Conservation (phyloP, 129 eudicot genomes). For the Helianthus annuus region DNA sequence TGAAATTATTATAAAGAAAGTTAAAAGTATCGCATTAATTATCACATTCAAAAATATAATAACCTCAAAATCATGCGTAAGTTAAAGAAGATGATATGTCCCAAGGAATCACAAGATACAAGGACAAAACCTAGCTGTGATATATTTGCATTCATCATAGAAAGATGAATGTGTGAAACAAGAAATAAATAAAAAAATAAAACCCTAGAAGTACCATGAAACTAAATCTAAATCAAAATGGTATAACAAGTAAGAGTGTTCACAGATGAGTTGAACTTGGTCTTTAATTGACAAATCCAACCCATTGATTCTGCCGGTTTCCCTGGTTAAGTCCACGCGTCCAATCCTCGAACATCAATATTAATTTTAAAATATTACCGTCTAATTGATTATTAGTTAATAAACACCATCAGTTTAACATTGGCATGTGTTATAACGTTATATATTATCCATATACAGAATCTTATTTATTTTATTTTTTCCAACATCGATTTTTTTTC, state of each 20-base stretch:
- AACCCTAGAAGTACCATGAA: neutral
- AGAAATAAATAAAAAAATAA: neutral
- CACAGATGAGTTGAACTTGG: conserved; percentile 41
- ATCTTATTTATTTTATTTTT: no score
- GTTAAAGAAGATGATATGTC: conserved; percentile 21
- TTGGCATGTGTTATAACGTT: no score
- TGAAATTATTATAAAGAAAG: neutral
- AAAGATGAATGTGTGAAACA: conserved; percentile 9
- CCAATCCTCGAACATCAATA: conserved; percentile 9
- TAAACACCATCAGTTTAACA: neutral
- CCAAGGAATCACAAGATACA: conserved; percentile 23
- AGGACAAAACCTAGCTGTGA: conserved; percentile 31
- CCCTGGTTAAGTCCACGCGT: conserved; percentile 36
- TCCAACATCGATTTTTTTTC: no score
- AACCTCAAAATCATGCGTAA: conserved; percentile 10
- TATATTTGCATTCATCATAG: conserved; percentile 24
- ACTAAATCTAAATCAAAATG: neutral
- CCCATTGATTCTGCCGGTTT: conserved; percentile 44
- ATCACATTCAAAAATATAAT: conserved; percentile 1
- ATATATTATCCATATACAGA: no score
- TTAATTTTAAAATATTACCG: neutral
- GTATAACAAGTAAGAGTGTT: neutral
- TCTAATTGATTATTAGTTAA: neutral
- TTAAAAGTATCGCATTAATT: conserved; percentile 2
- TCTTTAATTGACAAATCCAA: conserved; percentile 24